phyloP scores from a whole-genome alignment of 176 grass and related monocot species.

The Aegilops umbellulata region DNA sequence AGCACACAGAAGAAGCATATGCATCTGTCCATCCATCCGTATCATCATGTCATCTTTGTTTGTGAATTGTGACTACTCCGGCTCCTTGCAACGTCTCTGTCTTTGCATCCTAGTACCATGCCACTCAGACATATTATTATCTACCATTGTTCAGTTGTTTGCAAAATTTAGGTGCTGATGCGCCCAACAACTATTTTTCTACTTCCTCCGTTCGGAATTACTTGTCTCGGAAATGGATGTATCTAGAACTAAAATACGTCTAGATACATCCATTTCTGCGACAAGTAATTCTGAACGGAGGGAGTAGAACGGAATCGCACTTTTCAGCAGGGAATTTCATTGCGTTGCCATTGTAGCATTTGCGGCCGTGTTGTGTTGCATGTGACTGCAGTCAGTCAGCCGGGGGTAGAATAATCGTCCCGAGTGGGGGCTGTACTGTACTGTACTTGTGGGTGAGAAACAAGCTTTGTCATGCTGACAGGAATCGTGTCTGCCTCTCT shows the following conservation, averaged over 20 bases:
- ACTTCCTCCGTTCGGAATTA: too few relatives aligned
- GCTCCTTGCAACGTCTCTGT: constrained; percentile 38
- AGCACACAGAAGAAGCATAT: neutral
- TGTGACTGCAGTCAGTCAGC: too few relatives aligned
- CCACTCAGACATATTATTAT: neutral
- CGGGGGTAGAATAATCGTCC: too few relatives aligned
- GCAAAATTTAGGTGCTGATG: neutral
- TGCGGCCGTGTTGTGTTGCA: too few relatives aligned
- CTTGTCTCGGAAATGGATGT: too few relatives aligned
- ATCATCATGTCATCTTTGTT: neutral
- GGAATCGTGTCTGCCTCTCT: too few relatives aligned
- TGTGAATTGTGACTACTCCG: neutral
- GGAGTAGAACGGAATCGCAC: neutral
- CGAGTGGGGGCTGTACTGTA: too few relatives aligned
- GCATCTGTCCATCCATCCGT: neutral
- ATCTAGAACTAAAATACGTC: too few relatives aligned
- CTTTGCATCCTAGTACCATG: neutral
- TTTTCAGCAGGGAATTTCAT: neutral
- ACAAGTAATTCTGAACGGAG: too few relatives aligned
- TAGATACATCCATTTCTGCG: too few relatives aligned
- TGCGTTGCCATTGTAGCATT: neutral
- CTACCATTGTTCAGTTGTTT: neutral
- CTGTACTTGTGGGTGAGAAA: too few relatives aligned
- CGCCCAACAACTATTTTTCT: neutral
- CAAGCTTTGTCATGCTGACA: too few relatives aligned